Evolutionary conservation across 495 filamentous ascomycete species (phyloP).

Genomic region (Penicillium pulvis): DNA sequence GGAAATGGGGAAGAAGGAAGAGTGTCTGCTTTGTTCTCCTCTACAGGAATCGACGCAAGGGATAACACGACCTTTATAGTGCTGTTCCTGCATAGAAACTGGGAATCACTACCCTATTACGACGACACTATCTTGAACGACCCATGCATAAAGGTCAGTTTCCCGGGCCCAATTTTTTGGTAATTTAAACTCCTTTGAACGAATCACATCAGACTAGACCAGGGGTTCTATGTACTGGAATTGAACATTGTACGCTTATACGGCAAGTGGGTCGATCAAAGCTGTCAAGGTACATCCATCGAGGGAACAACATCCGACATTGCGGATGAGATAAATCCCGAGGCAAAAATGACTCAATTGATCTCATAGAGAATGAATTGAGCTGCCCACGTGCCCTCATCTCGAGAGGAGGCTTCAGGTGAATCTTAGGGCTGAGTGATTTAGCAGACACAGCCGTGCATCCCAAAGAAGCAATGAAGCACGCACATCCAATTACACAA

Average conservation of each 20-base stretch:
- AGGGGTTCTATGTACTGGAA: not conserved
- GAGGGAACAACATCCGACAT: not conserved
- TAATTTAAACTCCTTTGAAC: not conserved
- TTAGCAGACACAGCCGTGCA: not conserved
- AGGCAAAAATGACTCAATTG: conserved; percentile 3
- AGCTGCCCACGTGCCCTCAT: not conserved
- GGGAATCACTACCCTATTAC: not conserved
- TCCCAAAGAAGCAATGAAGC: not conserved
- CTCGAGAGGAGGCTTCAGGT: not conserved
- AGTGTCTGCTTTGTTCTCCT: not conserved
- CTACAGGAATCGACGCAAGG: not conserved
- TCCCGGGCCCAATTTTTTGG: not conserved
- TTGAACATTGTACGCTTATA: not conserved
- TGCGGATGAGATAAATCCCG: not conserved
- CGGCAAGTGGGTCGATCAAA: not conserved
- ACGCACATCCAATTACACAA: not conserved
- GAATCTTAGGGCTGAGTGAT: not conserved
- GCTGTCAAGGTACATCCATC: not conserved
- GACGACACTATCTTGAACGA: not conserved
- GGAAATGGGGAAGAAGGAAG: not conserved
- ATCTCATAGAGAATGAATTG: not conserved
- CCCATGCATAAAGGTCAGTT: not conserved
- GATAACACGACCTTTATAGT: not conserved
- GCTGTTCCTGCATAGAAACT: not conserved
- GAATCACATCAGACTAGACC: not conserved